Evolutionary conservation across 495 filamentous ascomycete species (phyloP), one percentile per base, ranked within the genome.

Genomic region (Aspergillus conjunctus): DNA sequence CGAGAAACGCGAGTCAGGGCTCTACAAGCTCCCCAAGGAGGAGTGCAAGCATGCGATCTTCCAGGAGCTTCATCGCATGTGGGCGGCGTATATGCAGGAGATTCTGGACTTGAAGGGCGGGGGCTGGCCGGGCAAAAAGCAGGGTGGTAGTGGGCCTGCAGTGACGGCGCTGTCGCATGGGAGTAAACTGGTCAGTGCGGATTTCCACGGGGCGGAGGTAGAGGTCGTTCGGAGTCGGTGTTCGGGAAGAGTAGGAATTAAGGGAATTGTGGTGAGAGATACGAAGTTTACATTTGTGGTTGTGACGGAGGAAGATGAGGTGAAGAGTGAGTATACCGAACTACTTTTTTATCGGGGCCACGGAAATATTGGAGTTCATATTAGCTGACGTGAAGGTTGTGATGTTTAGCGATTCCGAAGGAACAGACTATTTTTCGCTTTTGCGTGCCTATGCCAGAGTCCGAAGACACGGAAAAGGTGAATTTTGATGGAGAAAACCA

Each of bases 251-350:
- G 94, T 98, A 5, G 93, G 94, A 0, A 67, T 92, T 46, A 84
- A 76, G 65, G 94, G 94, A 14, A 92, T 97, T 68, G 90, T 97
- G 66, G 83, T 96, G 18, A 86, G 90, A 70, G 94, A 98, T 78
- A 86, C 89, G 32, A 92, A 88, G 72, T 91, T 89, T 71, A 85
- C 86, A 11, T 94, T 97, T 77, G 88, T 93, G 72, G 70, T 98
- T 65, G 80, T 98, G 32, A 94, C 87, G 17, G 75, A 75, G 75
- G 71, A 72, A 66, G 79, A 83, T 68, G 79, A 79, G 58, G 68
- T 94, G 55, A 85, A 87, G 71, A 77, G 89, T 85, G 54, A 79
- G 79, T 74, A 55, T 41, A 3, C 22, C 55, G 31, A 21, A 18
- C 53, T 51, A 51, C 59, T 43, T 59, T 44, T 32, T 56, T 41